phyloP scores from a whole-genome alignment of 306 rosid genomes.

The Prunus mongolica region DNA sequence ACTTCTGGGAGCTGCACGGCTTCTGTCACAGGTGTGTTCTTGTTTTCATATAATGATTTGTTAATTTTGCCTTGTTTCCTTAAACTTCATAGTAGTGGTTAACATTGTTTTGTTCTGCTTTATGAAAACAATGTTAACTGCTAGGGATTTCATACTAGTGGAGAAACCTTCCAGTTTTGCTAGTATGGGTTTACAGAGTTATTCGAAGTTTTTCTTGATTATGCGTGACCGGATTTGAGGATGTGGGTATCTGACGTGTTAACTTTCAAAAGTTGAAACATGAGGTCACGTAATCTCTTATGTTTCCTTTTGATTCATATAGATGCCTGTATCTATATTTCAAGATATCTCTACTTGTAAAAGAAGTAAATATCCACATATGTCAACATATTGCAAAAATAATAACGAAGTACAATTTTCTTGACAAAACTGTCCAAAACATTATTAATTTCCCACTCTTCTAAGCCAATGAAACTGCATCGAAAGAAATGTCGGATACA shows the following conservation, averaged over 20 bases:
- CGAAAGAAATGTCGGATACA: not conserved
- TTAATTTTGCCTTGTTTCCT: not conserved
- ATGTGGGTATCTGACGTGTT: not conserved
- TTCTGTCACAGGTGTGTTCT: conserved; percentile 57
- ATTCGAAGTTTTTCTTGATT: not conserved
- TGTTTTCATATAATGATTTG: not conserved
- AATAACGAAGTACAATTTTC: not conserved
- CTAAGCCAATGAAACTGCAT: not conserved
- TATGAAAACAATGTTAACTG: not conserved
- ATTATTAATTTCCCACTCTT: not conserved
- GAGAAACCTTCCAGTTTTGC: not conserved
- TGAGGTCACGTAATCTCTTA: not conserved
- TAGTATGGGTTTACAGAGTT: not conserved
- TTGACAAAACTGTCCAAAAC: not conserved
- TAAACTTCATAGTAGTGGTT: not conserved
- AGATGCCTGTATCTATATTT: not conserved
- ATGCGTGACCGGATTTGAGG: not conserved
- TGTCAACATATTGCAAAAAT: not conserved
- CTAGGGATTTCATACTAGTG: not conserved
- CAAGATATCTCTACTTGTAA: not conserved
- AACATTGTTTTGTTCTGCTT: not conserved
- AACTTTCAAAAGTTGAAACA: not conserved
- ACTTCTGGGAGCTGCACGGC: conserved; percentile 71
- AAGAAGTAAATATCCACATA: not conserved
- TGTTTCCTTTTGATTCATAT: not conserved